These are phyloP conservation scores for Eucalyptus curtisii DNA, from an alignment of 345 rosid genomes.

Conservation along the genomic window DNA sequence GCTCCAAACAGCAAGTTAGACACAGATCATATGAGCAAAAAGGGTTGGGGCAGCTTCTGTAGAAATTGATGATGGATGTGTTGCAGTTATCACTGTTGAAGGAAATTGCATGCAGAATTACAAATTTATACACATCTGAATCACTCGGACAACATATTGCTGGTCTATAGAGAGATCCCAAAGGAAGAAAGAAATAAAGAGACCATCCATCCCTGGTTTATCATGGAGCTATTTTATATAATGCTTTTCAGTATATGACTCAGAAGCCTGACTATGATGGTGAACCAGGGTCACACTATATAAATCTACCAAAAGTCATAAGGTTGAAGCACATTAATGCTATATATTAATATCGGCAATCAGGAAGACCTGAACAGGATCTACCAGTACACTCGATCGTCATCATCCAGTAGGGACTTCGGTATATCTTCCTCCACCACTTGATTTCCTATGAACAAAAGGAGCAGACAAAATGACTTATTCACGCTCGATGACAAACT, in stretches of 20 bases:
- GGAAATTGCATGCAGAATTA: neutral
- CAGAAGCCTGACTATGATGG: neutral
- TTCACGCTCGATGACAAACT: neutral
- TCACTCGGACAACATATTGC: neutral
- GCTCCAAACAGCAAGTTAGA: conserved; percentile 38
- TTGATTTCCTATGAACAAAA: conserved; percentile 12
- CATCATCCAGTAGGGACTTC: conserved; percentile 16
- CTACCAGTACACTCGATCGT: conserved; percentile 48
- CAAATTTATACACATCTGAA: neutral
- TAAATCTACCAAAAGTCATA: neutral
- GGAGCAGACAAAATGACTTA: neutral
- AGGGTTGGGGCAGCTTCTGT: conserved; percentile 26
- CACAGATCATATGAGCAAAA: conserved; percentile 45
- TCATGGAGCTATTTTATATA: neutral
- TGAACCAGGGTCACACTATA: neutral
- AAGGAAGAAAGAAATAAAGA: neutral
- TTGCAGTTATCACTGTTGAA: conserved; percentile 42
- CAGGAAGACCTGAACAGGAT: neutral
- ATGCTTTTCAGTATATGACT: neutral
- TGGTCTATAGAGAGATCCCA: neutral
- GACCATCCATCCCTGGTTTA: neutral
- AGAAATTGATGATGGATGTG: conserved; percentile 39
- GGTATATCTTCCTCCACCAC: conserved; percentile 18
- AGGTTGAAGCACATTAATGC: neutral
- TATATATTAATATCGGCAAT: neutral